Base-by-base conservation (phyloP, 768 basidiomycete genomes). In the Russula sp. region DNA sequence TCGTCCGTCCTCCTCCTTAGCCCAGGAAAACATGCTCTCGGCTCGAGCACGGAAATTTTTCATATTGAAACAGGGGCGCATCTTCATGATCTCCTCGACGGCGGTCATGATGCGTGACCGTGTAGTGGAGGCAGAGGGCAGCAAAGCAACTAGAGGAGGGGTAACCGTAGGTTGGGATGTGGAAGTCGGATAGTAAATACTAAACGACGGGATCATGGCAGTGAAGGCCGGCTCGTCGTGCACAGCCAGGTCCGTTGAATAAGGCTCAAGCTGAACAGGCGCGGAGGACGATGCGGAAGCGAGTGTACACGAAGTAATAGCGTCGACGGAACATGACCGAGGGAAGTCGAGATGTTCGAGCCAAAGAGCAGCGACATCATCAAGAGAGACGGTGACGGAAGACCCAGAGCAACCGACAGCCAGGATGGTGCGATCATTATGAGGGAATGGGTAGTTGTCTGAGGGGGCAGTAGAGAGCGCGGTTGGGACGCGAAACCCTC, bases 331-430 rank as follows among this genome's bases (percentile, higher is more conserved):
- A 54, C 56, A 70, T 56, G 68, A 72, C 52, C 63, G 66, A 34
- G 75, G 70, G 46, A 69, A 58, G 8, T 73, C 67, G 14, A 81
- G 78, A 39, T 83, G 77, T 66, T 84, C 80, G 36, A 87, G 77
- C 84, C 85, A 88, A 45, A 86, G 77, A 52, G 78, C 72, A 9
- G 79, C 74, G 45, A 87, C 75, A 67, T 86, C 85, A 51, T 85
- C 78, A 13, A 84, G 69, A 0, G 79, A 78, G 56, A 84, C 75
- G 20, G 83, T 75, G 38, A 87, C 73, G 8, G 81, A 80, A 8
- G 78, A 78, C 36, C 77, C 74, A 13, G 76, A 72, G 53, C 70
- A 54, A 38, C 75, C 74, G 48, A 74, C 68, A 47, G 77, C 74
- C 20, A 79, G 71, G 42, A 77, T 68, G 13, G 75, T 70, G n/a